A percentile compares a stretch with the other conserved stretches of the same genome.
Evolutionary conservation across 2,329 filamentous ascomycete genomes (phyloP).

Genomic region (Botryotinia convoluta): DNA sequence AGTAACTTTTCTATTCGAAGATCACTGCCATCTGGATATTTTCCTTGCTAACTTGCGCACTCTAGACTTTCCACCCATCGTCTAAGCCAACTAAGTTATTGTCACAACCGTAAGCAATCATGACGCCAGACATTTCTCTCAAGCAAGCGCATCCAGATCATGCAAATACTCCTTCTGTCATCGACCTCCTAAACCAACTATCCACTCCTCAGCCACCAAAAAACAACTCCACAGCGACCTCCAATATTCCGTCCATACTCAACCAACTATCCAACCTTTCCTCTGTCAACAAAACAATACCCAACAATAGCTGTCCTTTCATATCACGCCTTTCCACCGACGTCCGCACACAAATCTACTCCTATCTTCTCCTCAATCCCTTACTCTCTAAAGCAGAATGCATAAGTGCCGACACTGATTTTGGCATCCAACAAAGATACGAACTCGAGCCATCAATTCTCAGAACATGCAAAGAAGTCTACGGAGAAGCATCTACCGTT

Average conservation of each 20-base stretch:
- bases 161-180: not conserved
- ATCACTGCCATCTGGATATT: not conserved
- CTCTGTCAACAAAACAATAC: not conserved
- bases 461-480: not conserved
- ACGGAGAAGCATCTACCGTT: not conserved
- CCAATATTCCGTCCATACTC: not conserved
- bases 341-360: not conserved
- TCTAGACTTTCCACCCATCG: not conserved
- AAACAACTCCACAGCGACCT: too few relatives aligned
- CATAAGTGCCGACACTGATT: not conserved
- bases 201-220: not conserved
- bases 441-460: not conserved
- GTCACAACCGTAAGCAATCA: not conserved
- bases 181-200: not conserved
- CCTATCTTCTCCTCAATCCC: not conserved
- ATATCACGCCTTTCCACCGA: not conserved
- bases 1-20: not conserved
- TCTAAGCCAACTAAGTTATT: not conserved
- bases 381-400: not conserved
- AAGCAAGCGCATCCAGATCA: not conserved
- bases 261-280: too few relatives aligned
- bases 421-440: not conserved
- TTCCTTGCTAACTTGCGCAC: not conserved
- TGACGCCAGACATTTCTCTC: not conserved
- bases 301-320: not conserved